Evolutionary conservation across 2,329 filamentous ascomycete species (phyloP), one percentile per base, ranked within the genome.

Genomic region (Colletotrichum paranaense): DNA sequence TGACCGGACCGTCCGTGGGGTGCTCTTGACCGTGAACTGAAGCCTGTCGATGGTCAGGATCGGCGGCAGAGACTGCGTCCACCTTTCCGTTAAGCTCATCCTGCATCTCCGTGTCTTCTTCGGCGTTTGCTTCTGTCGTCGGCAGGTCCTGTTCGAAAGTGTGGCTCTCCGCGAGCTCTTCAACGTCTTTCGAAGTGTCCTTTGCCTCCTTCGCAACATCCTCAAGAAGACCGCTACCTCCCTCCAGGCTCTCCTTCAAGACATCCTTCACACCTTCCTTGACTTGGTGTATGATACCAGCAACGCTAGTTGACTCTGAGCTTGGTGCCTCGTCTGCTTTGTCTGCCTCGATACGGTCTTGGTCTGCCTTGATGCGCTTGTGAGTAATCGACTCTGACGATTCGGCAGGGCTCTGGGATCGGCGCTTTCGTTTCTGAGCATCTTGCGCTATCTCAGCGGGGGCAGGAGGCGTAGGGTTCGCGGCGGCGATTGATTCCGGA

Each of bases 351-450:
- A 86, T 82, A 74, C 88, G 90, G 79, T 92, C 62, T 58, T 57
- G 79, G 52, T 83, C 85, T 60, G 86, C 82, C 76, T 87, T 88
- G 12, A 86, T 82, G 74, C 88, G 90, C 79, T 93, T 93, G 63
- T 83, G 84, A 57, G 86, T 85, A 60, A 87, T 81, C 16, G 89
- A 87, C 69, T 90, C 86, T 28, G 85, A 82, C 11, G 85, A 87
- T 9, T 89, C 89, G 24, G 88, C 84, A 46, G 92, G 92, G 69
- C 88, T 93, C 68, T 86, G 85, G 56, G 91, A 94, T 76, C 91
- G 87, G 76, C 91, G 89, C 81, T 93, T 94, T 74, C 92, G 87
- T 81, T 92, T 93, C 76, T 89, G 89, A 53, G 84, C 84, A 76
- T 92, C 90, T 74, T 89, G 86, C 42, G 84, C 38, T 63, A 67